A percentile compares a stretch with the other conserved stretches of the same genome.
Conservation (phyloP, 768 basidiomycete genomes). For the Kwoniella shandongensis region DNA sequence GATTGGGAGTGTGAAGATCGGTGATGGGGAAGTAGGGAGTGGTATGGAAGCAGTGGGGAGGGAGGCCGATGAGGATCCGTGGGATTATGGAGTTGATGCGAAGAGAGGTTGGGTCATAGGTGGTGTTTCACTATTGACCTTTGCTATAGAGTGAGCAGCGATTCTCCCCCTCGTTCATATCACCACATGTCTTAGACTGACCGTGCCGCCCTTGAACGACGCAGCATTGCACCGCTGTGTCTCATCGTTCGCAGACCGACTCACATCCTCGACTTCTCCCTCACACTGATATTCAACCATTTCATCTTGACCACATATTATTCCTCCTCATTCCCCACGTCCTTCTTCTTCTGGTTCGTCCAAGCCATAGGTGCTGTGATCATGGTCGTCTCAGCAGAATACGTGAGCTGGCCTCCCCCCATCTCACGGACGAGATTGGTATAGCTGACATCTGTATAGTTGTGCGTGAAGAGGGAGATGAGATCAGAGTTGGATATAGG, state of each 20-base stretch:
- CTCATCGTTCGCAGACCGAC: conserved; percentile 85
- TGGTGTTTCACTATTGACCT: conserved; percentile 78
- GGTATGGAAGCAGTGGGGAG: conserved; percentile 10
- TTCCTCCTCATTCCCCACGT: conserved; percentile 73
- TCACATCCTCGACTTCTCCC: conserved; percentile 87
- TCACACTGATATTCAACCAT: conserved; percentile 89
- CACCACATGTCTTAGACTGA: neutral
- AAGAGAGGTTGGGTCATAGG: conserved; percentile 88
- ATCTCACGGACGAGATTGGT: no score
- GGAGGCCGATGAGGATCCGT: conserved; percentile 50
- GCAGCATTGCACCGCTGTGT: conserved; percentile 78
- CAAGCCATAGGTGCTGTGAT: conserved; percentile 68
- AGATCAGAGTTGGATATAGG: conserved; percentile 26
- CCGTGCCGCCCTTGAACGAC: neutral
- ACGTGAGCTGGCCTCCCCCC: conserved; percentile 64
- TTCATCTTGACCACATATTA: conserved; percentile 92
- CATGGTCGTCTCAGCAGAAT: conserved; percentile 80
- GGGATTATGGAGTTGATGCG: conserved; percentile 73
- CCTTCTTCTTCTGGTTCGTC: conserved; percentile 87
- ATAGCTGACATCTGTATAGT: no score
- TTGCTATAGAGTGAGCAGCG: conserved; percentile 73
- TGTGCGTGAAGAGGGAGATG: conserved; percentile 31
- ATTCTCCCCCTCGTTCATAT: neutral
- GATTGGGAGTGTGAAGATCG: conserved; percentile 63
- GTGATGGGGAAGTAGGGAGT: conserved; percentile 15